Percentiles rank a stretch among this genome's conserved stretches.
Conservation (phyloP, 768 basidiomycete genomes). For the Mycena crocata region DNA sequence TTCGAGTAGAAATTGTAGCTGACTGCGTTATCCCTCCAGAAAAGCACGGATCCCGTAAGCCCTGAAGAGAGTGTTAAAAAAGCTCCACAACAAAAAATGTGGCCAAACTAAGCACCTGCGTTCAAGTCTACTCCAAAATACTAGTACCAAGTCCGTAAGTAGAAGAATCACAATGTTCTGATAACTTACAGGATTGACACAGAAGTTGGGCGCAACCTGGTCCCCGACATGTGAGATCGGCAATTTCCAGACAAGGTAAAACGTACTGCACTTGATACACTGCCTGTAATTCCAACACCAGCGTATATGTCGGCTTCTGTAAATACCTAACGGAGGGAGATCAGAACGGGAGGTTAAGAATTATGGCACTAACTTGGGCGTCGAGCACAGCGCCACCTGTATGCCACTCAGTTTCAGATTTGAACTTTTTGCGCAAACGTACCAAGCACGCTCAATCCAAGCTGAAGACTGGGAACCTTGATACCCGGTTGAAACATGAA, state of each 20-base stretch:
- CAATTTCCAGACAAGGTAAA: not conserved
- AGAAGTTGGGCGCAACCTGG: constrained; percentile 11
- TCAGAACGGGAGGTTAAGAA: too few relatives aligned
- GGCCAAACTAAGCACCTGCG: not conserved
- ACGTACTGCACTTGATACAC: constrained; percentile 27
- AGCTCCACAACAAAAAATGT: too few relatives aligned
- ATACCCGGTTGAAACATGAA: not conserved
- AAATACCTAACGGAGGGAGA: constrained; percentile 24
- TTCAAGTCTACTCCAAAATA: constrained; percentile 9
- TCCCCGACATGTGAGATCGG: not conserved
- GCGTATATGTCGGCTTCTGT: constrained; percentile 33
- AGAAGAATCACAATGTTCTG: too few relatives aligned
- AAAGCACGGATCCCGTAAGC: constrained; percentile 15
- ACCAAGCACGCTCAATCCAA: constrained; percentile 39
- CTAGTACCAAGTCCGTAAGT: not conserved
- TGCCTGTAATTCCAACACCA: constrained; percentile 35
- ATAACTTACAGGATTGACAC: not conserved
- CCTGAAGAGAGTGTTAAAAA: constrained; percentile 6
- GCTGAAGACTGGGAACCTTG: constrained; percentile 35
- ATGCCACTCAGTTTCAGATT: too few relatives aligned
- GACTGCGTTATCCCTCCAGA: not conserved
- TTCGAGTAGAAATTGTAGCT: not conserved
- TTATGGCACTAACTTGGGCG: too few relatives aligned
- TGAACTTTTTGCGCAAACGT: constrained; percentile 30
- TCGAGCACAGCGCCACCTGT: too few relatives aligned